Evolutionary conservation across 192 early-diverging fungal species (phyloP).

Genomic region (Phycomyces nitens): DNA sequence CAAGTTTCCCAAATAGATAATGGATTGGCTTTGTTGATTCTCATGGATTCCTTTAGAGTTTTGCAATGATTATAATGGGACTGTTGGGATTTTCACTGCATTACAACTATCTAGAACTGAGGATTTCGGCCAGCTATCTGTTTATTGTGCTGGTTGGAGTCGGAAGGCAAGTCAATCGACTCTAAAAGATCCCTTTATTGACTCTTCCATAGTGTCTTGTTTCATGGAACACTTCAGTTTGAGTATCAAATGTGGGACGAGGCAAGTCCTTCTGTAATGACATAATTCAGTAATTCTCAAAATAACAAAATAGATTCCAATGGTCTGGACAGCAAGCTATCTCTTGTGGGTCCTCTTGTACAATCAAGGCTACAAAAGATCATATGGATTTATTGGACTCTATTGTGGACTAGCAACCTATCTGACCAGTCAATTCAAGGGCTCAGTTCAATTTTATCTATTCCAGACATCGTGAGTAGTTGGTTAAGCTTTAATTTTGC

Average conservation of each 20-base stretch:
- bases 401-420: conserved; percentile 31
- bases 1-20: too few species aligned
- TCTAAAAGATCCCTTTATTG: not conserved
- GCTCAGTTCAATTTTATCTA: conserved; percentile 25
- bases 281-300: not conserved
- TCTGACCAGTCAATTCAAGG: conserved; percentile 21
- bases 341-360: conserved; percentile 28
- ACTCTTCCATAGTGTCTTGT: conserved; percentile 15
- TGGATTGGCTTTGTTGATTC: too few species aligned
- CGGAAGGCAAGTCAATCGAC: conserved; percentile 22
- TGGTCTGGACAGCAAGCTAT: conserved; percentile 35
- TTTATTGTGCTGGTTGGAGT: conserved; percentile 29
- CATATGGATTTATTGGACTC: conserved; percentile 7
- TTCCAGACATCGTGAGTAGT: conserved; percentile 32
- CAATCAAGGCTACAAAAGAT: conserved; percentile 9
- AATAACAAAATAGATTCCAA: conserved; percentile 22
- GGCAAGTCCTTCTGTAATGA: conserved; percentile 3
- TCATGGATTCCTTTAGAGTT: too few species aligned
- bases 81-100: conserved; percentile 20
- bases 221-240: conserved; percentile 30
- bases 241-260: conserved; percentile 38
- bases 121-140: conserved; percentile 19
- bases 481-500: too few species aligned
- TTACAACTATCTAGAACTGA: conserved; percentile 21
- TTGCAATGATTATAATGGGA: conserved; percentile 25